Evolutionary conservation across 352 stramenopile genomes (phyloP).

Genomic region (Phytophthora foliorum): DNA sequence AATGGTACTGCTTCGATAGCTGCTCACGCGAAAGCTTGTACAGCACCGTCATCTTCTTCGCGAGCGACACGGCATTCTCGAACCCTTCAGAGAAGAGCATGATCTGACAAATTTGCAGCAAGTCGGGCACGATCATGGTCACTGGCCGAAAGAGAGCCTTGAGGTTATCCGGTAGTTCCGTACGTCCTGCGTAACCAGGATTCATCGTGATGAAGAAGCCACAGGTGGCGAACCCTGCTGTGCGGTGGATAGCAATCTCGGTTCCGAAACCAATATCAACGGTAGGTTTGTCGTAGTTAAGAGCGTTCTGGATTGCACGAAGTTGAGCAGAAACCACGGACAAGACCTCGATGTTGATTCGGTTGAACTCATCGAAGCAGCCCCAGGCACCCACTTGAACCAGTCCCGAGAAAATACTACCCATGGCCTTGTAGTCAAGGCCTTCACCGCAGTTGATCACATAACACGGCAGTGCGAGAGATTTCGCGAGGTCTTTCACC

Average conservation of each 20-base stretch:
- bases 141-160: conserved; percentile 94
- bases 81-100: conserved; percentile 96
- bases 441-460: conserved; percentile 94
- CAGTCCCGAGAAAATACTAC: conserved; percentile 90
- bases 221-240: conserved; percentile 93
- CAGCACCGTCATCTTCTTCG: conserved; percentile 96
- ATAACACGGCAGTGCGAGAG: conserved; percentile 92
- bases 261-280: conserved; percentile 94
- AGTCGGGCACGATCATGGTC: conserved; percentile 95
- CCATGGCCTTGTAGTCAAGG: conserved; percentile 95
- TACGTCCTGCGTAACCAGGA: conserved; percentile 92
- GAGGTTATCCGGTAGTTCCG: conserved; percentile 93
- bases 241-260: conserved; percentile 93
- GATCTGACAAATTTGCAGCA: conserved; percentile 95
- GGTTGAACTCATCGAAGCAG: conserved; percentile 92
- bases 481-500: conserved; percentile 95
- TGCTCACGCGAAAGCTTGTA: conserved; percentile 97
- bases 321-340: conserved; percentile 91
- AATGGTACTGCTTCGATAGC: conserved; percentile 96
- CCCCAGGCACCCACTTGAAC: conserved; percentile 91
- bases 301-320: conserved; percentile 93
- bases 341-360: conserved; percentile 90
- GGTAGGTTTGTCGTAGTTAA: conserved; percentile 93
- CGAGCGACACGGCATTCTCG: conserved; percentile 89
- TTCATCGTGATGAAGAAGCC: conserved; percentile 98